Evolutionary conservation across 805 yeast genomes (phyloP).

Genomic region (Saccharomycopsis amapae): DNA sequence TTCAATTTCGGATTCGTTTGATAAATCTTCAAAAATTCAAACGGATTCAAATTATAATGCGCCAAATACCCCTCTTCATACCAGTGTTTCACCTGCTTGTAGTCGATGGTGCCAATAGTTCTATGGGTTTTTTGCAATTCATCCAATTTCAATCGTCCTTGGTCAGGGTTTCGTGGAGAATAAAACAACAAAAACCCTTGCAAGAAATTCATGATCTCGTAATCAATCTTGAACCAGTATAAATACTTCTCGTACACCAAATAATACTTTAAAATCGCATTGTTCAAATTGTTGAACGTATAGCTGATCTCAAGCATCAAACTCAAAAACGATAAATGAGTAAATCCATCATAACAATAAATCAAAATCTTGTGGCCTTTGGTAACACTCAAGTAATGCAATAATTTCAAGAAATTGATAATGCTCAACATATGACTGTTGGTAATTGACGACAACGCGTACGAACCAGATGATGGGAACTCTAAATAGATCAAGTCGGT

Average conservation of each 20-base stretch:
- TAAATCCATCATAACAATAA: conserved; percentile 87
- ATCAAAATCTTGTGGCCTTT: conserved; percentile 42
- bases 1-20: conserved; percentile 5
- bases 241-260: conserved; percentile 64
- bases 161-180: conserved; percentile 42
- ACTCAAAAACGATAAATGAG: conserved; percentile 76
- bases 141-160: not conserved
- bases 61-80: conserved; percentile 13
- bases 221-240: conserved; percentile 78
- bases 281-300: conserved; percentile 48
- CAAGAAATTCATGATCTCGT: conserved; percentile 54
- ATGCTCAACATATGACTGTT: conserved; percentile 57
- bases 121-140: not conserved
- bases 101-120: conserved; percentile 8
- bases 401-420: conserved; percentile 60
- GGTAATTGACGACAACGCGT: conserved; percentile 64
- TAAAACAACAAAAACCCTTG: conserved; percentile 53
- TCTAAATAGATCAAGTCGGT: conserved; percentile 19
- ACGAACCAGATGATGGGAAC: conserved; percentile 82
- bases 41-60: conserved; percentile 11
- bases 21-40: conserved; percentile 15
- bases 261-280: conserved; percentile 64
- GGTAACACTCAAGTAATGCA: conserved; percentile 36
- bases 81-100: conserved; percentile 13
- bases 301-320: conserved; percentile 62